These are phyloP conservation scores for Monilinia laxa DNA, from an alignment of 2,329 filamentous ascomycete genomes.

Conservation along the genomic window DNA sequence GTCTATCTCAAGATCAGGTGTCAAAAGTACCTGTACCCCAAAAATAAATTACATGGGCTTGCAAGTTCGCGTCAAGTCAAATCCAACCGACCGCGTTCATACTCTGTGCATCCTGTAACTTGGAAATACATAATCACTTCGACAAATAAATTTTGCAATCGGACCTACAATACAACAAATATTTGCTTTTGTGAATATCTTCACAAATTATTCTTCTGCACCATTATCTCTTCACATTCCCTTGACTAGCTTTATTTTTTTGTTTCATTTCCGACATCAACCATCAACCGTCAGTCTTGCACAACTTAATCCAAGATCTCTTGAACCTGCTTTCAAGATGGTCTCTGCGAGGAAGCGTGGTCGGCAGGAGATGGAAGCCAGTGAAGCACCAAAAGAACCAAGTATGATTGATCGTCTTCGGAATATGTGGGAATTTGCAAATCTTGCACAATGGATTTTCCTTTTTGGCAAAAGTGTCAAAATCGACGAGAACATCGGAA, in stretches of 20 bases:
- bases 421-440: constrained; percentile 95
- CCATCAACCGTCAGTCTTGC: constrained; percentile 12
- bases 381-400: constrained; percentile 37
- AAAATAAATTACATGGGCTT: constrained; percentile 16
- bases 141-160: constrained; percentile 15
- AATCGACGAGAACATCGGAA: constrained; percentile 82
- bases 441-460: constrained; percentile 88
- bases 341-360: constrained; percentile 51
- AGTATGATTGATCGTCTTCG: constrained; percentile 65
- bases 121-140: constrained; percentile 12
- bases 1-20: not conserved
- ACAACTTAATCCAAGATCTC: constrained; percentile 3
- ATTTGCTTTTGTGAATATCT: not conserved
- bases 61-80: constrained; percentile 22
- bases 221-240: constrained; percentile 2
- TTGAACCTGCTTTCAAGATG: constrained; percentile 40
- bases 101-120: constrained; percentile 7
- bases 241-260: constrained; percentile 16
- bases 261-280: constrained; percentile 13
- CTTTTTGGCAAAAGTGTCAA: constrained; percentile 88
- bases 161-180: not conserved
- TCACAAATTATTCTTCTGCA: constrained; percentile 11
- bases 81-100: constrained; percentile 22
- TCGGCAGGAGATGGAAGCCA: constrained; percentile 45
- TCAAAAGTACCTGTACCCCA: constrained; percentile 7